Base-by-base conservation (phyloP, 1,284 basidiomycete genomes). In the Heterobasidion annosum region DNA sequence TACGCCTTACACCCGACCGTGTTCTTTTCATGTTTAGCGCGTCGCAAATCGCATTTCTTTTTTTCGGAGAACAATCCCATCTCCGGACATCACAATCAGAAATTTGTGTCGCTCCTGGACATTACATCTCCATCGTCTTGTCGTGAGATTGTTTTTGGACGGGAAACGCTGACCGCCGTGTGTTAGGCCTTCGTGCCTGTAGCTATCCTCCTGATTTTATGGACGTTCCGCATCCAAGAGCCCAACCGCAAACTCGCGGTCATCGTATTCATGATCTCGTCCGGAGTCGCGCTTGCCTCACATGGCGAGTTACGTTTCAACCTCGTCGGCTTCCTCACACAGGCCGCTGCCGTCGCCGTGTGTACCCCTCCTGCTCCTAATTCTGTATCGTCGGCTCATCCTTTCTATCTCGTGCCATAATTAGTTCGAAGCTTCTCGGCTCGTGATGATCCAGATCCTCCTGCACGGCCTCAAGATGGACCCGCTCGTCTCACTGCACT, bases 401-500 rank as follows among this genome's bases (percentile, higher is more conserved):
- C 35, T 5, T 25, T 3, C 25, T 25, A 2, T 25, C 25, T 25
- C 25, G 25, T 25, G 3, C 25, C 25, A 25, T 25, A 63, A 62
- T 51, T 67, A 84, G 79, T 94, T 95, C 61, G 92, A 95, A 70
- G 86, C 90, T 1, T 91, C 88, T 35, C 85, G 95, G 51, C 81
- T 98, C 16, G 93, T 98, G 47, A 94, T 98, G 88, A 97, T 98
- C 60, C 90, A 98, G 69, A 85, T 96, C 55, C 82, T 98, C 45
- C 79, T 98, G 2, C 95, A 98, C 69, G 94, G 94, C 50, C 76
- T 97, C 69, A 96, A 98, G 76, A 93, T 98, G 94, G 93, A 97
- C 70, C 95, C 95, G 2, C 81, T 98, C 34, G 93, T 96, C 32
- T 97, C 93, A 35, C 75, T 98, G 54, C 92, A 98, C 75, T 98